Percentiles rank a stretch among this genome's conserved stretches.
Conservation (phyloP, 768 basidiomycete genomes). For the Amanita rubescens region DNA sequence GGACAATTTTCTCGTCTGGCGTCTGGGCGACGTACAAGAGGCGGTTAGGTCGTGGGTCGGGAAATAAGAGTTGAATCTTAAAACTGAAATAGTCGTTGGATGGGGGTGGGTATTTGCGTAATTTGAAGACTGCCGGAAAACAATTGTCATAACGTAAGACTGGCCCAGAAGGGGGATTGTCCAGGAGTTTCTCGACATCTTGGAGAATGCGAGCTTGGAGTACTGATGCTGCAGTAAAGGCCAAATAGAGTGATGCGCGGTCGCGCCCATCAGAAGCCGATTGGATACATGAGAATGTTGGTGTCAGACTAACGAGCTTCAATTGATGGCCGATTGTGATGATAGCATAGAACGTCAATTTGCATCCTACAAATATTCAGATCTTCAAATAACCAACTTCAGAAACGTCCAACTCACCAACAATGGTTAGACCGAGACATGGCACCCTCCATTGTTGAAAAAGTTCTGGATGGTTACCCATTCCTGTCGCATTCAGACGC, state of each 20-base stretch:
- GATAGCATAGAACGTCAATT: conserved; percentile 16
- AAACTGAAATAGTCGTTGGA: conserved; percentile 7
- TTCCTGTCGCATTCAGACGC: conserved; percentile 2
- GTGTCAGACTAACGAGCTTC: conserved; percentile 16
- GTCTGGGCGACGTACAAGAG: conserved; percentile 6
- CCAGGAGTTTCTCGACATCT: conserved; percentile 1
- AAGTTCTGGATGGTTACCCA: neutral
- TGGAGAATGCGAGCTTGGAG: conserved; percentile 11
- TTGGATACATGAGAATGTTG: conserved; percentile 14
- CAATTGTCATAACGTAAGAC: neutral
- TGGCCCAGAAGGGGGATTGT: neutral
- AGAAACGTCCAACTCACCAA: conserved; percentile 5
- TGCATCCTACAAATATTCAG: conserved; percentile 5
- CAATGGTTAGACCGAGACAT: conserved; percentile 11
- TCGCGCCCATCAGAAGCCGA: conserved; percentile 12
- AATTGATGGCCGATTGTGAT: conserved; percentile 13
- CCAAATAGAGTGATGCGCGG: conserved; percentile 10
- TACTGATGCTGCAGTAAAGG: conserved; percentile 15
- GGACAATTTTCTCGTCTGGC: neutral
- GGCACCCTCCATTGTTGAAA: conserved; percentile 13
- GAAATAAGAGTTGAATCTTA: neutral
- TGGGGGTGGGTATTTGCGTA: conserved; percentile 7
- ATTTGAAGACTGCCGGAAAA: conserved; percentile 9
- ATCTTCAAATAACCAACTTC: neutral
- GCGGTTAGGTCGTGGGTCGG: neutral